Base-by-base conservation (phyloP, 1,139 yeast genomes). In the Spathaspora jeffriesii region DNA sequence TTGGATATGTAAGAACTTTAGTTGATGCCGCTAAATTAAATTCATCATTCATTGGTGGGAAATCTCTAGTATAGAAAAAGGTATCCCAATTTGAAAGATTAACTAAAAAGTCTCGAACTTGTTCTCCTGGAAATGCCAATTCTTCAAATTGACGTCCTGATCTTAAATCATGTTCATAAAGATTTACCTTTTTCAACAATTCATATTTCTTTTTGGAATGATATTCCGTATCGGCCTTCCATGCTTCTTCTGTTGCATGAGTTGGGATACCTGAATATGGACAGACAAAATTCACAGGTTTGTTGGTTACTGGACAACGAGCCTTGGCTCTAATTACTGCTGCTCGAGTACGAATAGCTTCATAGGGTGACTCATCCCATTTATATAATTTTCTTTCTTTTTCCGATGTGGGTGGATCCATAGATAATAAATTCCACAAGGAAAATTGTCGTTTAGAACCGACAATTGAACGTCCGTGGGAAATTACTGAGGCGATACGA, bases 261-360 rank as follows among this genome's bases (percentile, higher is more conserved):
- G 99, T 93, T 23, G 99, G 99, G 48, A 93, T 91, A 6, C 99
- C 99, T 6, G 96, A 87, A 50, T 81, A 71, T 4, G 99, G 99
- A 70, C 99, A 93, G 2, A 93, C 90, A 66, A 77, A 93, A 56
- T 85, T 77, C 50, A 93, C 91, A 47, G 87, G 85, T 54, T 85
- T 81, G 22, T 83, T 76, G 1, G 98, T 91, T 15, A 92, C 93
- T 0, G 98, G 98, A 66, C 99, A 93, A 60, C 81, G 81, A 7
- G 97, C 98, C 52, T 85, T 76, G 21, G 96, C 87, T 65, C 92
- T 79, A 53, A 93, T 93, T 52, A 84, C 82, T 14, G 96, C 97
- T 1, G 98, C 98, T 50, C 98, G 79, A 52, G 90, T 87, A 54
- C 98, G 81, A 49, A 93, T 76, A 56, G 88, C 97, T 50, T 88